Base-by-base conservation (phyloP, 2,329 filamentous ascomycete species). In the Stagonosporopsis tanaceti region DNA sequence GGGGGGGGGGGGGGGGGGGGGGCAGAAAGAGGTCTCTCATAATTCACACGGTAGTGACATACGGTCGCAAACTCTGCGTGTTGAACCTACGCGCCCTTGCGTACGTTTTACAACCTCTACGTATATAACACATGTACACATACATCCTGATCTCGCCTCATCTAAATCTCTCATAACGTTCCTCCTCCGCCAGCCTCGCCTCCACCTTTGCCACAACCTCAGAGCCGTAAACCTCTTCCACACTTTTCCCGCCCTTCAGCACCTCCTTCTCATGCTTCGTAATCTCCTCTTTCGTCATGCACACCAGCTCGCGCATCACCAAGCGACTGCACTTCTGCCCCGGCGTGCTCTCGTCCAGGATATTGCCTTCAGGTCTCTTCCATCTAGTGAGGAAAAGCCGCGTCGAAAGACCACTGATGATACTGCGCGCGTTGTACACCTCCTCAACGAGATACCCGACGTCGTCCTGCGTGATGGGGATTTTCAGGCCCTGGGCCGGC, bases 211-310 rank as follows among this genome's bases (percentile, higher is more conserved):
- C 81, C 47, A 96, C 79, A 0, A 89, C 87, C 28, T 86, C 85
- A 15, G 77, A 71, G 67, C 89, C 87, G 71, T 97, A 99, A 25
- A 97, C 61, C 1, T 94, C 89, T 63, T 91, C 89, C 0, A 86
- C 80, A 8, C 73, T 77, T 77, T 88, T 90, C 1, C 83, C 84
- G 0, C 86, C 90, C 67, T 86, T 88, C 41, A 98, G 80, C 1
- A 98, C 83, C 70, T 92, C 64, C 74, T 88, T 90, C 73, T 96
- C 91, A 76, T 99, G 95, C 57, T 85, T 83, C 15, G 83, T 79
- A 3, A 90, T 91, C 77, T 97, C 93, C 60, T 97, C 93, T 75
- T 93, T 96, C 1, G 93, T 97, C 91, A 97, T 92, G 67, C 90
- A 91, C 0, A 97, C 93, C 59, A 97, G 73, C 42, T 96, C 89